phyloP scores from a whole-genome alignment of 2,329 filamentous ascomycete species.

The Zalaria obscura region DNA sequence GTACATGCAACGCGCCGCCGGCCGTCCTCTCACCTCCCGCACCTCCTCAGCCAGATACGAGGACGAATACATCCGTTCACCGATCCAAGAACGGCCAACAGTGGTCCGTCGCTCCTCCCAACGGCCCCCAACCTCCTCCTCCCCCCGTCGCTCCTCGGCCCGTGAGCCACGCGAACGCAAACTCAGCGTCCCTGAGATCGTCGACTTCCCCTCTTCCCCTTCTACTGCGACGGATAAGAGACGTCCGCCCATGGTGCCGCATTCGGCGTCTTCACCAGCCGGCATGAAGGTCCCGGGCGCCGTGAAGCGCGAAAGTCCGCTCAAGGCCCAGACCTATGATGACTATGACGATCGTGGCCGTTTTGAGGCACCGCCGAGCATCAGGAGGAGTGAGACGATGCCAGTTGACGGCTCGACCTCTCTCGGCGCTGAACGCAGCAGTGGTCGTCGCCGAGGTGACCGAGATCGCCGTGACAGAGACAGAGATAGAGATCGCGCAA shows the following conservation, averaged over 20 bases:
- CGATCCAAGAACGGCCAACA: slow-evolving; percentile 10
- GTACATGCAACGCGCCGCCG: slow-evolving; percentile 14
- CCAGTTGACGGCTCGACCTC: slow-evolving; percentile 9
- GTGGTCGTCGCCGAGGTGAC: background rate
- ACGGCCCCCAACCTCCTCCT: slow-evolving; percentile 9
- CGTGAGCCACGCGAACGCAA: slow-evolving; percentile 7
- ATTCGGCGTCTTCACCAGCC: slow-evolving; percentile 19
- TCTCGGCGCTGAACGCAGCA: background rate
- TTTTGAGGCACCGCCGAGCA: slow-evolving; percentile 17
- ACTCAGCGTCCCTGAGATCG: slow-evolving; percentile 2
- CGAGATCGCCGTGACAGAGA: background rate
- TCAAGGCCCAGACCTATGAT: slow-evolving; percentile 8
- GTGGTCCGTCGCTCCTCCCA: slow-evolving; percentile 13
- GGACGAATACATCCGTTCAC: slow-evolving; percentile 11
- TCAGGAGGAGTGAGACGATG: slow-evolving; percentile 31
- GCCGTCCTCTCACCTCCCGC: slow-evolving; percentile 13
- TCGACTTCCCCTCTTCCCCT: background rate
- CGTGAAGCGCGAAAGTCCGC: slow-evolving; percentile 8
- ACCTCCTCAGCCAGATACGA: slow-evolving; percentile 13
- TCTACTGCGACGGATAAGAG: slow-evolving; percentile 1
- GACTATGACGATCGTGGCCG: slow-evolving; percentile 13
- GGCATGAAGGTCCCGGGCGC: slow-evolving; percentile 13
- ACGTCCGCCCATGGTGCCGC: slow-evolving; percentile 21
- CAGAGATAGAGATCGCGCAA: slow-evolving; percentile 5
- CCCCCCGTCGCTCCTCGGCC: slow-evolving; percentile 9